These are phyloP conservation scores for Saposhnikovia divaricata DNA, from an alignment of 129 eudicot genomes.

Conservation along the genomic window DNA sequence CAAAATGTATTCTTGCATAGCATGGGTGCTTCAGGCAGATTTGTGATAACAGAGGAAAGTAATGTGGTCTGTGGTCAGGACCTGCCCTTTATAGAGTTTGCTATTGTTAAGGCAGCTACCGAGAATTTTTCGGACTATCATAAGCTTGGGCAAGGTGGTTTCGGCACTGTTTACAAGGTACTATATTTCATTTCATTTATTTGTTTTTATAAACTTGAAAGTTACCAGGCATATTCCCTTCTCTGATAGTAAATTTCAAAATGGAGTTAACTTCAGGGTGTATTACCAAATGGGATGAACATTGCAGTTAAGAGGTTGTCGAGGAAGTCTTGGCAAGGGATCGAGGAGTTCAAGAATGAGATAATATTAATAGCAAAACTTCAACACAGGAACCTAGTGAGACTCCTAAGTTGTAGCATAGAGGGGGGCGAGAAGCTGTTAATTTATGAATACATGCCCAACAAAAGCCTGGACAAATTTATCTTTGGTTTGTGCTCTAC, in stretches of 20 bases:
- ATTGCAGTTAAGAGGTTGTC: slow-evolving; percentile 16
- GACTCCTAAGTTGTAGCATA: not conserved
- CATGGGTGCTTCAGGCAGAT: not conserved
- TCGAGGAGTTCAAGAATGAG: slow-evolving; percentile 11
- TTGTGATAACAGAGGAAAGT: not conserved
- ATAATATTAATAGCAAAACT: not conserved
- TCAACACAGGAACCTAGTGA: slow-evolving; percentile 9
- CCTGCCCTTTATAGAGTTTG: slow-evolving; percentile 11
- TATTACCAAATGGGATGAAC: slow-evolving; percentile 7
- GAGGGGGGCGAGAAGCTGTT: slow-evolving; percentile 1
- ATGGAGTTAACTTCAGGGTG: slow-evolving; percentile 2
- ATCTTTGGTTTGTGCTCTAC: slow-evolving; percentile 13
- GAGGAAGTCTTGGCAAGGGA: slow-evolving; percentile 9
- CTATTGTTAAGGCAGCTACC: slow-evolving; percentile 17
- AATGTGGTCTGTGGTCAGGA: not conserved
- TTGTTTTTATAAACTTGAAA: not conserved
- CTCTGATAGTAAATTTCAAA: not conserved
- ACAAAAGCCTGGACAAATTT: slow-evolving; percentile 12
- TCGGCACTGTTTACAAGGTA: slow-evolving; percentile 28
- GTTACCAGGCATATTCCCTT: no score
- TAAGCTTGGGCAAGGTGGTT: slow-evolving; percentile 28
- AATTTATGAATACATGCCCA: slow-evolving; percentile 11
- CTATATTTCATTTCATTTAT: not conserved
- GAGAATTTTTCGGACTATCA: slow-evolving; percentile 12
- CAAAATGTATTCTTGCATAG: not conserved